Evolutionary conservation across 2,329 filamentous ascomycete species (phyloP), one percentile per base, ranked within the genome.

Genomic region (Monilinia fructicola): DNA sequence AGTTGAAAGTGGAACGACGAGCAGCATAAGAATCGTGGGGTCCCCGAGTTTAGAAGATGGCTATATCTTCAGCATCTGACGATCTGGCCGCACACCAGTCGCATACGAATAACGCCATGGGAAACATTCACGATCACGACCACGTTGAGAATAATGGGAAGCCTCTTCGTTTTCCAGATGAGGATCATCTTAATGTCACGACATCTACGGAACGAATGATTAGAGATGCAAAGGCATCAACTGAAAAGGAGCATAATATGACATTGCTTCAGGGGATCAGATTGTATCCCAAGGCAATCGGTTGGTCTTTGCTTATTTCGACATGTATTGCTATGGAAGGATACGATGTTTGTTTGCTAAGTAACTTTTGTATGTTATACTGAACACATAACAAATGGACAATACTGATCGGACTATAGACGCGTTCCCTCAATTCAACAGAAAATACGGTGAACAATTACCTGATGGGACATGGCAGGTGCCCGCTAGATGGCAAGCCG

Each of bases 291-390:
- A 72, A 71, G 59, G 72, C 72, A 11, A 67, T 73, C 11, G 67
- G 70, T 4, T 80, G 77, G 74, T 78, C 77, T 5, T 68, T 79
- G 26, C 53, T 78, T 40, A 72, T 80, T 18, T 79, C 78, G 0
- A 74, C 76, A 21, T 75, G 77, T 5, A 77, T 80, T 48, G 72
- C 79, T 48, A 80, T 80, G 79, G 79, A 80, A 69, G 78, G 78
- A 23, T 80, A 79, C 58, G 79, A 80, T 68, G 73, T 73, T 0
- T 76, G 74, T 26, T 68, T 79, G 1, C 69, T 79, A 52, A 72
- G 71, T 21, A 76, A 74, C 28, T 76, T 79, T 66, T 78, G 73
- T 66, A 75, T 71, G 35, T 76, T 74, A 69, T 18, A 38, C 38
- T 26, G 48, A 50, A 26, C 16, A 18, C 12, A 11, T 23, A 28